A percentile compares a stretch with the other conserved stretches of the same genome.
These are phyloP conservation scores for Pseudogymnoascus sp. DNA, from an alignment of 2,329 filamentous ascomycete species.

Conservation along the genomic window DNA sequence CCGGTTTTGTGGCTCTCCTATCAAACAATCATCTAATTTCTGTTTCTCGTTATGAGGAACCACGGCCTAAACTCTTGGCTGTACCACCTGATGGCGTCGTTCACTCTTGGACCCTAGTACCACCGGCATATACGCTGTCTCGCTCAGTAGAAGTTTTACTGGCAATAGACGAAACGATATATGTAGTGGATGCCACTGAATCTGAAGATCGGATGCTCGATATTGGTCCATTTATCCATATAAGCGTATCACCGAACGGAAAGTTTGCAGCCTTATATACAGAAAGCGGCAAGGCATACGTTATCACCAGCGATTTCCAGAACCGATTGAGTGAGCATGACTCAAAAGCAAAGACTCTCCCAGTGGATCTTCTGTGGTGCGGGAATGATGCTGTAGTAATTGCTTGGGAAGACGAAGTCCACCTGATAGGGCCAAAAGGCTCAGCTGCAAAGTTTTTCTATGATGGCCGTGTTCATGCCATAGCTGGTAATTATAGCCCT, in stretches of 20 bases:
- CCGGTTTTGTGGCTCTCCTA: constrained; percentile 86
- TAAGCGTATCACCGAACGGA: constrained; percentile 84
- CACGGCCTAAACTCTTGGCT: constrained; percentile 75
- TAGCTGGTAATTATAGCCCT: constrained; percentile 54
- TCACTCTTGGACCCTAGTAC: constrained; percentile 80
- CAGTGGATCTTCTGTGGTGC: constrained; percentile 90
- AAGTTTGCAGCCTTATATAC: constrained; percentile 84
- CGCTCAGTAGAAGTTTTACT: constrained; percentile 87
- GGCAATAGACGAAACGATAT: constrained; percentile 75
- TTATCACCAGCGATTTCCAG: constrained; percentile 93
- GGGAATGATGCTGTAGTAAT: constrained; percentile 88
- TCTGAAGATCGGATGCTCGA: constrained; percentile 86
- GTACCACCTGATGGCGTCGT: constrained; percentile 68
- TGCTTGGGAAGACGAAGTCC: constrained; percentile 96
- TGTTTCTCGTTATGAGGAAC: constrained; percentile 85
- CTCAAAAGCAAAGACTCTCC: constrained; percentile 73
- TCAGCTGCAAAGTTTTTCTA: constrained; percentile 75
- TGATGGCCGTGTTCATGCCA: constrained; percentile 79
- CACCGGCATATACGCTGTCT: constrained; percentile 80
- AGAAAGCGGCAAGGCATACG: constrained; percentile 74
- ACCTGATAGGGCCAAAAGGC: constrained; percentile 79
- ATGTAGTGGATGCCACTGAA: constrained; percentile 79
- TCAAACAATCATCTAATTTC: constrained; percentile 79
- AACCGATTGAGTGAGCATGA: constrained; percentile 87
- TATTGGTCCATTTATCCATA: constrained; percentile 85